phyloP scores from a whole-genome alignment of 2,329 filamentous ascomycete genomes.

The Botrytis tulipae region DNA sequence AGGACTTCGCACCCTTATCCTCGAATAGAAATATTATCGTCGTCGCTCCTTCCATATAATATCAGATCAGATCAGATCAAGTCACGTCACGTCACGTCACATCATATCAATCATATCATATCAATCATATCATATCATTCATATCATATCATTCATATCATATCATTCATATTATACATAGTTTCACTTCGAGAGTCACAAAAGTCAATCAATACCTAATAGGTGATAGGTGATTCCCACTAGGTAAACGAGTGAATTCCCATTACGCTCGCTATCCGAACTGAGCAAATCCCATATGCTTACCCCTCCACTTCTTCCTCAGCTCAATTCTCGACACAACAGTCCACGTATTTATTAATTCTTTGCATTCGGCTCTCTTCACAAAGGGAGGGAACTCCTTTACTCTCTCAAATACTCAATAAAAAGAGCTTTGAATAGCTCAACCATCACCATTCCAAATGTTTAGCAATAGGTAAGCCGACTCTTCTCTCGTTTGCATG shows the following conservation, averaged over 20 bases:
- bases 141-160: background rate
- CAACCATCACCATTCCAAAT: constrained; percentile 33
- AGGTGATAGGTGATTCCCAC: background rate
- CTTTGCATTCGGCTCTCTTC: background rate
- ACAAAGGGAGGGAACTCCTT: background rate
- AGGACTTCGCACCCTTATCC: background rate
- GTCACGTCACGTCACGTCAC: background rate
- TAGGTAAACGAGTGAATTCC: constrained; percentile 11
- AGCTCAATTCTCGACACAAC: constrained; percentile 4
- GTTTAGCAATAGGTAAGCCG: constrained; percentile 42
- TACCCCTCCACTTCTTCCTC: constrained; percentile 13
- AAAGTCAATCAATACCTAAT: background rate
- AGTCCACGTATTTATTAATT: background rate
- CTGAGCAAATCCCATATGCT: constrained; percentile 13
- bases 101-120: too few relatives aligned
- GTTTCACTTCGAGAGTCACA: background rate
- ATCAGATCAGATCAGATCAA: background rate
- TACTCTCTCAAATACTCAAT: constrained; percentile 7
- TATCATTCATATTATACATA: background rate
- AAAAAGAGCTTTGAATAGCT: constrained; percentile 27
- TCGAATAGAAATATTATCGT: background rate
- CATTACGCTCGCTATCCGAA: constrained; percentile 31
- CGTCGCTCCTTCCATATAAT: background rate
- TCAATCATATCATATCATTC: background rate
- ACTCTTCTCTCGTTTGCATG: background rate